These are phyloP conservation scores for Trichophyton schoenleinii DNA, from an alignment of 2,329 filamentous ascomycete species.

Conservation along the genomic window DNA sequence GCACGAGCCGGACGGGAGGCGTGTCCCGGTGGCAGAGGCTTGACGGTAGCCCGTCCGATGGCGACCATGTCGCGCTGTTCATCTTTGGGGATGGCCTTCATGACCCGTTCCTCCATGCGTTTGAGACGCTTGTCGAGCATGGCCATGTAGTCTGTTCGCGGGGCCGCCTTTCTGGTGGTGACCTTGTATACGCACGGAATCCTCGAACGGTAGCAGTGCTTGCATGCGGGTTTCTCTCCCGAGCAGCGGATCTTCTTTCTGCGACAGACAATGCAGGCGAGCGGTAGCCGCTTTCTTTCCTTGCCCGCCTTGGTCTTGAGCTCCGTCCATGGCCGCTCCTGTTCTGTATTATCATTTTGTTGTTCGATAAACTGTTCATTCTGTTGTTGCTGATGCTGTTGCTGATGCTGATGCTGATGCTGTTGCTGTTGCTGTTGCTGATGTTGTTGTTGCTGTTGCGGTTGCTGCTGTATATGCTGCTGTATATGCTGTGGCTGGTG, in stretches of 20 bases:
- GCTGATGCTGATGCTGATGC: not conserved
- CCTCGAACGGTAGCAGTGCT: constrained; percentile 82
- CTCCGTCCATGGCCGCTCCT: constrained; percentile 62
- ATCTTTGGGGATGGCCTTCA: constrained; percentile 84
- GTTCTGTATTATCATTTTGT: constrained; percentile 33
- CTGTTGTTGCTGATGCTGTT: not conserved
- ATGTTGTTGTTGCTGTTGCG: not conserved
- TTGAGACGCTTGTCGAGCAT: constrained; percentile 95
- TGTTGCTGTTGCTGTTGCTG: not conserved
- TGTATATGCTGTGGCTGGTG: not conserved
- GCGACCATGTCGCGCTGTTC: constrained; percentile 56
- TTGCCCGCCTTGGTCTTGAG: constrained; percentile 88
- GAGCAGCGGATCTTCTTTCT: constrained; percentile 97
- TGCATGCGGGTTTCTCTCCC: constrained; percentile 93
- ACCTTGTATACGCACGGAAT: constrained; percentile 98
- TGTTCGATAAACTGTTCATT: not conserved
- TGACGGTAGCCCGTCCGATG: constrained; percentile 71
- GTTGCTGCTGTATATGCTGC: not conserved
- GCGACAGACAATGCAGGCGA: constrained; percentile 90
- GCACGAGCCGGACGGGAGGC: constrained; percentile 40
- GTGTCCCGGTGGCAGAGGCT: constrained; percentile 55
- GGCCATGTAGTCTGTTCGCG: constrained; percentile 95
- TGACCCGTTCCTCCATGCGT: constrained; percentile 94
- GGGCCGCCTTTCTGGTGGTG: constrained; percentile 83
- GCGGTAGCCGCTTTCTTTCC: constrained; percentile 79